These are phyloP conservation scores for Phytophthora hibernalis DNA, from an alignment of 352 stramenopile genomes.

Conservation along the genomic window DNA sequence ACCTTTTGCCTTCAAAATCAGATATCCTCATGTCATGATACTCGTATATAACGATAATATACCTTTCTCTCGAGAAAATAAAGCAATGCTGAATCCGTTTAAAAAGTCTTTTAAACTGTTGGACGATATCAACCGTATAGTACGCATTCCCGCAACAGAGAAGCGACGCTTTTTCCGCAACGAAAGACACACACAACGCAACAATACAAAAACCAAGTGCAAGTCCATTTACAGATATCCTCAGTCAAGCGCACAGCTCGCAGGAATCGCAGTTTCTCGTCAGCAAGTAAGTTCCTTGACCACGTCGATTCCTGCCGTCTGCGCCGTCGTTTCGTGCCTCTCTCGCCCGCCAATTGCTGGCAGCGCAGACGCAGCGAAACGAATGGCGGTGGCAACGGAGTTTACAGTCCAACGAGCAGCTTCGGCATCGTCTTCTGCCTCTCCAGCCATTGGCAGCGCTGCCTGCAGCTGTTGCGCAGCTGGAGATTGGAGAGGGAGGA, in stretches of 20 bases:
- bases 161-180: slow-evolving; percentile 15
- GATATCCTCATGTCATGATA: not conserved
- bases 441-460: not conserved
- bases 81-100: not conserved
- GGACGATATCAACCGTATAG: not conserved
- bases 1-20: not conserved
- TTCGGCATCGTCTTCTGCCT: not conserved
- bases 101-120: not conserved
- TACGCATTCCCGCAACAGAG: not conserved
- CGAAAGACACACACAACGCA: slow-evolving; percentile 35
- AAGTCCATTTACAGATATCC: slow-evolving; percentile 22
- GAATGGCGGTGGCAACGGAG: not conserved
- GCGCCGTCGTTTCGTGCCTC: not conserved
- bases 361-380: not conserved
- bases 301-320: not conserved
- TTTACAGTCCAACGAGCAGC: not conserved
- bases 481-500: not conserved
- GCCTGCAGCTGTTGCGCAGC: not conserved
- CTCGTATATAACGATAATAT: not conserved
- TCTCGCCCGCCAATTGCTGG: not conserved
- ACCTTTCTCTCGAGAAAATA: not conserved
- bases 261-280: not conserved
- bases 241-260: slow-evolving; percentile 6
- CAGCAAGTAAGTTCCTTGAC: not conserved
- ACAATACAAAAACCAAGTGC: slow-evolving; percentile 40